Percentiles rank a stretch among this genome's conserved stretches.
Evolutionary conservation across 768 basidiomycete species (phyloP).

Genomic region (Leccinum rimulosum): DNA sequence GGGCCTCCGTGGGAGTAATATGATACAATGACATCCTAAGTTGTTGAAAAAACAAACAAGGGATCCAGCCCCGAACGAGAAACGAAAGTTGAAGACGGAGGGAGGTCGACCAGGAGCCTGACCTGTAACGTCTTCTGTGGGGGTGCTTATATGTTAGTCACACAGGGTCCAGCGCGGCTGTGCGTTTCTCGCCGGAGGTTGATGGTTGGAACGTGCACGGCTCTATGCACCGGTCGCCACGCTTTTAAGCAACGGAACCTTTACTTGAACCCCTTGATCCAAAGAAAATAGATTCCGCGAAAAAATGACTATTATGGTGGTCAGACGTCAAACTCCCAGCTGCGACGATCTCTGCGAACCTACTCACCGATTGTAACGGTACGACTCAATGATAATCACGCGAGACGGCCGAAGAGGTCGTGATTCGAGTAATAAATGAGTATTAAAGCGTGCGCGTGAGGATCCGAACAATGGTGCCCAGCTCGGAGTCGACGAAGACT

Average conservation of each 20-base stretch:
- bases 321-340: background rate
- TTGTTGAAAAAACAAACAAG: conserved; percentile 1
- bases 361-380: background rate
- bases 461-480: too few relatives aligned
- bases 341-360: background rate
- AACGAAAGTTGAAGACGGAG: conserved; percentile 7
- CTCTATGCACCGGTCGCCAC: background rate
- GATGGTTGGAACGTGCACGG: conserved; percentile 7
- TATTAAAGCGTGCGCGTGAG: too few relatives aligned
- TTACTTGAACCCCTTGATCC: background rate
- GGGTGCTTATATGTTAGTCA: conserved; percentile 8
- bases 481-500: too few relatives aligned
- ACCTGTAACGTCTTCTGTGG: background rate
- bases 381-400: too few relatives aligned
- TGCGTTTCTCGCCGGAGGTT: background rate
- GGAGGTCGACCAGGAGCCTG: conserved; percentile 27
- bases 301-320: background rate
- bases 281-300: background rate
- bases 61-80: conserved; percentile 22
- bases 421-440: too few relatives aligned
- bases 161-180: background rate
- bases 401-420: too few relatives aligned
- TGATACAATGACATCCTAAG: conserved; percentile 12
- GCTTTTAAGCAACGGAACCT: background rate
- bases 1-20: conserved; percentile 30